A percentile compares a stretch with the other conserved stretches of the same genome.
These are phyloP conservation scores for Prunus armeniaca DNA, from an alignment of 306 rosid species.

Conservation along the genomic window DNA sequence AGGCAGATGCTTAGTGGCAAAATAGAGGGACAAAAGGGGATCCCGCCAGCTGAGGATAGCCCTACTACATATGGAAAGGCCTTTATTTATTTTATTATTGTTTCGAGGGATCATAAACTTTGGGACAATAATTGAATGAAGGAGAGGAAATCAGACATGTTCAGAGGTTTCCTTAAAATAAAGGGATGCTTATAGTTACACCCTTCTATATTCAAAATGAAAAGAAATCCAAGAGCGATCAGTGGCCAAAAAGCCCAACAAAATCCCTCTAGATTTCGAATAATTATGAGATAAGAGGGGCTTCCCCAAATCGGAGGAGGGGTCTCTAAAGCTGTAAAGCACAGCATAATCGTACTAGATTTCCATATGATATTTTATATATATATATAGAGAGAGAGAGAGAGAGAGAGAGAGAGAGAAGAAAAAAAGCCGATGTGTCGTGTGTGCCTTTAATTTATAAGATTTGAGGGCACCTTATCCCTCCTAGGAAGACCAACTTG, in stretches of 20 bases:
- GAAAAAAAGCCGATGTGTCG: background rate
- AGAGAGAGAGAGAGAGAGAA: background rate
- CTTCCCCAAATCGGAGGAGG: background rate
- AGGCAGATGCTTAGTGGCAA: constrained; percentile 11
- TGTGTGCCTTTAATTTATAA: background rate
- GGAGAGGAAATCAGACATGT: background rate
- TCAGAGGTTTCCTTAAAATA: constrained; percentile 1
- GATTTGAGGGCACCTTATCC: background rate
- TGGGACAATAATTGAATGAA: background rate
- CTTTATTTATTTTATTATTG: background rate
- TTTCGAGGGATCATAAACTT: background rate
- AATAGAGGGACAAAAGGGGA: constrained; percentile 8
- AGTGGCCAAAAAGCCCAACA: constrained; percentile 8
- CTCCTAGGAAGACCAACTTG: background rate
- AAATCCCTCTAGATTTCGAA: constrained; percentile 3
- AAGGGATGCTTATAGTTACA: background rate
- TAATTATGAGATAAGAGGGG: background rate
- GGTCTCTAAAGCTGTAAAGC: constrained; percentile 10
- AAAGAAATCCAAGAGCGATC: constrained; percentile 9
- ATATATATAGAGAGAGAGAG: too few species aligned
- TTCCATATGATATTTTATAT: background rate
- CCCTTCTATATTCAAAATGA: background rate
- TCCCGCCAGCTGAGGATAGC: background rate
- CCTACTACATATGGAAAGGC: background rate
- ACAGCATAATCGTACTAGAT: constrained; percentile 23